Conservation (phyloP, 2,329 filamentous ascomycete genomes). For the Colletotrichum sp. region DNA sequence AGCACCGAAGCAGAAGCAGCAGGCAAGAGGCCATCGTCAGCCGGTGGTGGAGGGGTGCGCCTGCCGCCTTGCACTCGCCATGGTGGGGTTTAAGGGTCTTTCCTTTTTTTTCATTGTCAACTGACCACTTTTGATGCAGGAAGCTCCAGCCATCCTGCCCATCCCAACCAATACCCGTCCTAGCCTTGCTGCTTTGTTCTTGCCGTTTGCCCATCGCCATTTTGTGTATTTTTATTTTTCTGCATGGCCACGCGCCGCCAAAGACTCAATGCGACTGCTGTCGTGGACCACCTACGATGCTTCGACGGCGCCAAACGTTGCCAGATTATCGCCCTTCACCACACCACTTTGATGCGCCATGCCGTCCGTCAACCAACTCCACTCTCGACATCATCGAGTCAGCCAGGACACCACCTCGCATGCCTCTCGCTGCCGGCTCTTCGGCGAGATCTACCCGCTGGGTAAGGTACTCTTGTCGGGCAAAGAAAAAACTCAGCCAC, state of each 20-base stretch:
- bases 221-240: neutral
- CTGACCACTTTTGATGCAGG: slow-evolving; percentile 12
- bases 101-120: slow-evolving; percentile 2
- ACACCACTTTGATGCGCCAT: neutral
- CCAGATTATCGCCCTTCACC: neutral
- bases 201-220: neutral
- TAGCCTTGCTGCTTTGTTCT: neutral
- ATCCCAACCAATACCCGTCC: neutral
- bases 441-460: slow-evolving; percentile 15
- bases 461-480: neutral
- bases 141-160: neutral
- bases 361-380: neutral
- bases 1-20: neutral
- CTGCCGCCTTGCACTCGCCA: neutral
- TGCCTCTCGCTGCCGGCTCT: neutral
- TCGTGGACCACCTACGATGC: neutral
- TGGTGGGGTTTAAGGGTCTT: slow-evolving; percentile 15
- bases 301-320: neutral
- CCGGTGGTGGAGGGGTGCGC: neutral
- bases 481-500: neutral
- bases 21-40: neutral
- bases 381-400: neutral
- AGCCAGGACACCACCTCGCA: neutral
- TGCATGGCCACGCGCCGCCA: neutral
- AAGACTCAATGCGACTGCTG: neutral